Percentiles rank a stretch among this genome's conserved stretches.
These are phyloP conservation scores for Leonotis leonurus DNA, from an alignment of 257 asterid genomes.

Conservation along the genomic window DNA sequence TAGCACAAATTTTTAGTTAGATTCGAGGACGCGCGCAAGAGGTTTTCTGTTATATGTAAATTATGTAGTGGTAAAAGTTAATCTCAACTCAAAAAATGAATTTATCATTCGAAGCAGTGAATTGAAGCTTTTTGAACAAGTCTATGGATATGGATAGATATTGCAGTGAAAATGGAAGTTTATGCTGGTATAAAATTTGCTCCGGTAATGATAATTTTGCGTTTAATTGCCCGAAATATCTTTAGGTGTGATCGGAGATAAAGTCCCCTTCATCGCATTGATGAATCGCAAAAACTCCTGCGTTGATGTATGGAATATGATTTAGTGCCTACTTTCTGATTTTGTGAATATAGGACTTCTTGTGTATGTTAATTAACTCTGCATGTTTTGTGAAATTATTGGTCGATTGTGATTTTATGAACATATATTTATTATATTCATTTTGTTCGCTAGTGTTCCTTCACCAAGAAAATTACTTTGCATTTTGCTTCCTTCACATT, in stretches of 20 bases:
- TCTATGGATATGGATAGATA: background rate
- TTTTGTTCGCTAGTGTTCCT: background rate
- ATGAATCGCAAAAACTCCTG: no score
- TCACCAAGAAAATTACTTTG: background rate
- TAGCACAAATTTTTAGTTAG: background rate
- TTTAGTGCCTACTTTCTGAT: background rate
- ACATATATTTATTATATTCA: background rate
- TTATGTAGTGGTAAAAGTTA: background rate
- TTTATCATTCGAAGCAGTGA: background rate
- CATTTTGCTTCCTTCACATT: background rate
- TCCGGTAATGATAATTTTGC: no score
- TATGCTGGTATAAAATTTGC: background rate
- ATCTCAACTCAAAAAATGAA: background rate
- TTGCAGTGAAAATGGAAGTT: background rate
- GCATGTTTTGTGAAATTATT: background rate
- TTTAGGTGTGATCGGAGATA: background rate
- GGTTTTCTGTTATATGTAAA: background rate
- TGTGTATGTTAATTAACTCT: background rate
- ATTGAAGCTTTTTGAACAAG: background rate
- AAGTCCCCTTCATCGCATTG: background rate
- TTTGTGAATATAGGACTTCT: background rate
- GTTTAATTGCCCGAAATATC: background rate
- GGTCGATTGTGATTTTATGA: background rate
- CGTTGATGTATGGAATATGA: no score
- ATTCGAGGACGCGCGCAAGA: background rate